These are phyloP conservation scores for Lactifluus pinguis DNA, from an alignment of 768 basidiomycete species.

Conservation along the genomic window DNA sequence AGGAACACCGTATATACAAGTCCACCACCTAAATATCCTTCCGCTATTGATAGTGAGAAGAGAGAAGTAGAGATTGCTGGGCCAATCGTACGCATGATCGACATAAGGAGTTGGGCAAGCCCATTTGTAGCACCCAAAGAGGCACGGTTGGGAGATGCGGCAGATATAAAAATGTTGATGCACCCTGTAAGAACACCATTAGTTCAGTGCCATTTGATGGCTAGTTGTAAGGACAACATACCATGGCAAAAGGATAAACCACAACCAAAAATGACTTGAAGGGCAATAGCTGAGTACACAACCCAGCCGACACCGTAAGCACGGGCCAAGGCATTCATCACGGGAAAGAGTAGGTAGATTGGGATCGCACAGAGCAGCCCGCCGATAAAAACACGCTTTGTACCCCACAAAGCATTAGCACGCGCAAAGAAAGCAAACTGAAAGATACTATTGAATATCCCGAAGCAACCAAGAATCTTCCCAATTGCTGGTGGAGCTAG, in stretches of 20 bases:
- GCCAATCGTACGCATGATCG: constrained; percentile 38
- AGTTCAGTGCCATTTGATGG: neutral
- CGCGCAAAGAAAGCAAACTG: constrained; percentile 61
- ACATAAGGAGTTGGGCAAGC: constrained; percentile 28
- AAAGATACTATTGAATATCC: constrained; percentile 53
- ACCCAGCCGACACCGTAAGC: no score
- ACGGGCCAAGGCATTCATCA: no score
- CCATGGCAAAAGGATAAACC: constrained; percentile 47
- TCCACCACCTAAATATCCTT: constrained; percentile 42
- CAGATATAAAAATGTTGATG: constrained; percentile 58
- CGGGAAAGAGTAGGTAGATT: no score
- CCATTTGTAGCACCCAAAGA: no score
- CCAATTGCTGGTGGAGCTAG: neutral
- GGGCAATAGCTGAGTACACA: no score
- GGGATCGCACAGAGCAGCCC: no score
- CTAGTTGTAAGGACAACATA: constrained; percentile 25
- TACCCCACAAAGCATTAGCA: constrained; percentile 52
- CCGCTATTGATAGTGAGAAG: constrained; percentile 52
- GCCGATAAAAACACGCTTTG: constrained; percentile 43
- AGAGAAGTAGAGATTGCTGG: constrained; percentile 30
- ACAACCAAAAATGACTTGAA: constrained; percentile 32
- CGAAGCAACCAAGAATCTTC: constrained; percentile 33
- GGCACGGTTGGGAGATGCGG: no score
- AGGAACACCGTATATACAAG: constrained; percentile 42
- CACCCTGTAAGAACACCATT: constrained; percentile 41